These are phyloP conservation scores for Nitzschia sp. DNA, from an alignment of 108 stramenopile genomes.

Conservation along the genomic window DNA sequence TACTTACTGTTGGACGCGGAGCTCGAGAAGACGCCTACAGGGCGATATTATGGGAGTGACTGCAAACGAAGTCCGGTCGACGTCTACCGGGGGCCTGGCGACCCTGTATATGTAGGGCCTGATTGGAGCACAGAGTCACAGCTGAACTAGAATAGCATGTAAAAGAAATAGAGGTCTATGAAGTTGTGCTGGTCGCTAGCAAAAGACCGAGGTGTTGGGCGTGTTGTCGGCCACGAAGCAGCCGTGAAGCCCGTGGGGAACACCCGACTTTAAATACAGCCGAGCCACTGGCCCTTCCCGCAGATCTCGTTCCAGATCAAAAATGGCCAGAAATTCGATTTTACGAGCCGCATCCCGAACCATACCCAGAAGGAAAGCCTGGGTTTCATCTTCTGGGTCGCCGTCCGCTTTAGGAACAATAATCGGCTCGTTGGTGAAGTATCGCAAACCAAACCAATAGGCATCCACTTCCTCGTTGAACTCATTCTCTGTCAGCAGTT, in stretches of 20 bases:
- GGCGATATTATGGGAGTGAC: slow-evolving; percentile 71
- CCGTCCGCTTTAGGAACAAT: slow-evolving; percentile 55
- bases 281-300: slow-evolving; percentile 53
- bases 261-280: slow-evolving; percentile 44
- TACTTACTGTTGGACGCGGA: slow-evolving; percentile 48
- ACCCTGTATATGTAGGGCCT: slow-evolving; percentile 66
- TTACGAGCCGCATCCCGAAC: slow-evolving; percentile 51
- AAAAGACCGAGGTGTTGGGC: not conserved
- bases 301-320: slow-evolving; percentile 55
- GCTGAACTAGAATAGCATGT: no score
- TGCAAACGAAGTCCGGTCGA: slow-evolving; percentile 58
- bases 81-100: slow-evolving; percentile 65
- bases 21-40: slow-evolving; percentile 33
- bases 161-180: no score
- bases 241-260: slow-evolving; percentile 67
- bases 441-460: slow-evolving; percentile 57
- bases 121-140: no score
- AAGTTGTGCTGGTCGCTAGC: slow-evolving; percentile 2
- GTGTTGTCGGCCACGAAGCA: slow-evolving; percentile 44
- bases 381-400: slow-evolving; percentile 42
- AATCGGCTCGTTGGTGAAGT: slow-evolving; percentile 49
- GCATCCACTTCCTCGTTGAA: slow-evolving; percentile 48
- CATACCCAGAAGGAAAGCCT: slow-evolving; percentile 57
- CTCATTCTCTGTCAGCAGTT: slow-evolving; percentile 28
- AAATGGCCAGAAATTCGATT: slow-evolving; percentile 41